Base-by-base conservation (phyloP, 768 basidiomycete species). In the Tremella yokohamensis region DNA sequence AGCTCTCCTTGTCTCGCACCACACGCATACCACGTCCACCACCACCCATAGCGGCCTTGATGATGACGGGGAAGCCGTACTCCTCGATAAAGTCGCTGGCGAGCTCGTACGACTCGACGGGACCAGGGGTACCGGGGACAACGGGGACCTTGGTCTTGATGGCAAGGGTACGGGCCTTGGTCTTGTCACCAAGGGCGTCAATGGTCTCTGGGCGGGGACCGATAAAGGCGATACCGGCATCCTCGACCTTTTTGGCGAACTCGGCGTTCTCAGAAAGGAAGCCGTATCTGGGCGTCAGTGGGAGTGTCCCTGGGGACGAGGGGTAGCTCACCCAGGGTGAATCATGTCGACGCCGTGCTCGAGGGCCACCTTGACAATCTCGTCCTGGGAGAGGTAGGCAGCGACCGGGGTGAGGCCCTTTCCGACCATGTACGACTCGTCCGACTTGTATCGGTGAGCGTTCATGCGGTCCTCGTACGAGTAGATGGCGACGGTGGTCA, bases 321-420 rank as follows among this genome's bases (percentile, higher is more conserved):
- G 16, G 34, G 20, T 52, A 51, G 77, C 81, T 72, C 66, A 91
- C 90, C 93, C 92, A 11, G 92, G 96, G 78, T 98, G 96, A 74
- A 99, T 98, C 96, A 99, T 98, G 76, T 97, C 94, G 22, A 99
- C 96, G 22, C 90, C 93, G 77, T 98, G 92, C 78, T 98, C 93
- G 44, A 98, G 82, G n/a, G 92, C 90, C 65, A 92, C 87, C 63
- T 85, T 81, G 79, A 99, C 92, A 78, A 99, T 98, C 71, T 96
- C 92, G 68, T 98, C 91, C 76, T 97, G 93, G 1, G 93, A 87
- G 63, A 99, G 87, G 78, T 99, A 99, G 9, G 96, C 96, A 16
- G 82, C 96, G 40, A 99, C 96, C 29, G 96, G 96, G 13, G 93
- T 92, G 51, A 97, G 78, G 8, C 96, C 96, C 70, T 89, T 91